Base-by-base conservation (phyloP, 768 basidiomycete genomes). In the Kwoniella sp. region DNA sequence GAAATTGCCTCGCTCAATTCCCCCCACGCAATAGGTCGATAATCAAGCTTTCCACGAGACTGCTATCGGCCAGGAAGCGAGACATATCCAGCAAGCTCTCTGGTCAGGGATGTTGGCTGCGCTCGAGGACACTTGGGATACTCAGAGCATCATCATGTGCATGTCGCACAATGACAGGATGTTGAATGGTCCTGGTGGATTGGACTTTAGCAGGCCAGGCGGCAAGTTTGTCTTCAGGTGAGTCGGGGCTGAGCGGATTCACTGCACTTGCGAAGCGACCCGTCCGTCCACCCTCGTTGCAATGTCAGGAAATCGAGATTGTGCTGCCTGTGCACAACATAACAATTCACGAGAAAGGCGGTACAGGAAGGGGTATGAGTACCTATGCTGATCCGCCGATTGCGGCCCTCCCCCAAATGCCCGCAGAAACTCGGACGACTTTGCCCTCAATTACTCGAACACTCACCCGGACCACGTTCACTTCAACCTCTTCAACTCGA, bases 131-230 rank as follows among this genome's bases (percentile, higher is more conserved):
- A 66, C 69, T 9, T 77, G 58, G 55, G 73, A 72, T 13, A 34
- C 56, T 1, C 25, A 26, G 4, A 71, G 68, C 12, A 50, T 75
- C 23, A 69, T 77, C 61, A 71, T 73, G 66, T 77, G 75, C 61
- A 77, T 77, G 75, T 59, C 67, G 22, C 73, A 77, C 51, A 73
- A 73, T 23, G 73, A 77, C 38, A 62, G 73, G 41, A 74, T 77
- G 73, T 54, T 67, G 41, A 73, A 73, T 55, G 75, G 75, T 28
- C 65, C 72, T 11, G 71, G 68, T 1, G 75, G 69, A 12, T 51
- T 77, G 22, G 68, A 67, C 48, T 57, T 74, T 26, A 66, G 53
- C 48, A 53, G 71, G 30, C 63, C 72, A 0, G 45, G 28, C 12
- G 66, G 68, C 2, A 65, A 67, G 38, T 52, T 77, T 12, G 65